Percentiles rank a stretch among this genome's conserved stretches.
phyloP scores from a whole-genome alignment of 352 stramenopile genomes.

The Blastocystis sp. region DNA sequence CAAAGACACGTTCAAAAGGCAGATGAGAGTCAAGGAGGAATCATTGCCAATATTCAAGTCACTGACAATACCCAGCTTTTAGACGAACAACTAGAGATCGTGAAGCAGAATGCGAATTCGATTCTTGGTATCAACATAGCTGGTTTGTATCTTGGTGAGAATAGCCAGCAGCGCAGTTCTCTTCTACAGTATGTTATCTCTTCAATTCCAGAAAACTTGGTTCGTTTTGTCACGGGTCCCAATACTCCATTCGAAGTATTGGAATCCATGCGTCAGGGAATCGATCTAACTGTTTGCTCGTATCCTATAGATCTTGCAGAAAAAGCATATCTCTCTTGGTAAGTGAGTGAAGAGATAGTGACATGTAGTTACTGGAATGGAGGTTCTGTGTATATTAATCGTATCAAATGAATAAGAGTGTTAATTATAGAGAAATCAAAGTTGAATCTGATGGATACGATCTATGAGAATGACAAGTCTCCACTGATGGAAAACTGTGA shows the following conservation, averaged over 20 bases:
- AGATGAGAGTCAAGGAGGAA: background rate
- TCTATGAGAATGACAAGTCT: conserved; percentile 43
- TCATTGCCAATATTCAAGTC: conserved; percentile 33
- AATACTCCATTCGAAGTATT: conserved; percentile 32
- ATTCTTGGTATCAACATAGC: conserved; percentile 36
- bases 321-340: conserved; percentile 37
- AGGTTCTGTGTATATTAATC: background rate
- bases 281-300: conserved; percentile 38
- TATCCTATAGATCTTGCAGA: conserved; percentile 38
- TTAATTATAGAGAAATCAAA: conserved; percentile 35
- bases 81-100: background rate
- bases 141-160: conserved; percentile 47
- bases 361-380: conserved; percentile 41
- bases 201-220: background rate
- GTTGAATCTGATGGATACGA: conserved; percentile 48
- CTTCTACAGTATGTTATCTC: conserved; percentile 8
- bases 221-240: conserved; percentile 55
- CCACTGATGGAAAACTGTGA: conserved; percentile 12
- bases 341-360: background rate
- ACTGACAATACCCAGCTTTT: conserved; percentile 30
- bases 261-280: conserved; percentile 36
- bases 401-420: background rate
- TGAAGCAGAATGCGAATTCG: conserved; percentile 9
- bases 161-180: background rate
- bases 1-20: background rate